Base-by-base conservation (phyloP, 257 asterid species). In the Jaltomata sinuosa region DNA sequence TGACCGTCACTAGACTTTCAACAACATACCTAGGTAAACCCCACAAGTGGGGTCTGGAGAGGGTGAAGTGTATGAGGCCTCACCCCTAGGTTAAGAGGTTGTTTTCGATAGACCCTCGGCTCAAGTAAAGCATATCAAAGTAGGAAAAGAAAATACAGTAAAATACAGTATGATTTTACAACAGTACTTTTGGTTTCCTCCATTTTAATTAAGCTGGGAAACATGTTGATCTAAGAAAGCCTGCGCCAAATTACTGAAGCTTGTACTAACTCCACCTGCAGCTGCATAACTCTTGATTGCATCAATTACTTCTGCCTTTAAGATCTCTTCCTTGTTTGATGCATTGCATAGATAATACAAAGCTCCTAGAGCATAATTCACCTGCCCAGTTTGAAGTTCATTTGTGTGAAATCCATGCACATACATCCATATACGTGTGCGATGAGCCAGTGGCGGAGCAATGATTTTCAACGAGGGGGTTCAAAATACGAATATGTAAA, bases 271-370 rank as follows among this genome's bases (percentile, higher is more conserved):
- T 36, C 87, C 86, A 50, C 92, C 91, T 18, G 95, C 92, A 36
- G 90, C 93, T 83, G 98, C 97, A 86, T 91, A 94, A 85, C 95
- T 88, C 83, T 89, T 87, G 71, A 96, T 87, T 42, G 90, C 94
- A 55, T 93, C 98, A 85, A 93, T 89, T 49, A 94, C 90, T 87
- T 94, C 97, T 8, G 97, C 93, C 89, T 91, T 94, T 90, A 94
- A 85, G 38, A 94, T 92, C 42, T 92, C 97, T 76, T 87, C 88
- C 91, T 91, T 87, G 42, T 88, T 91, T 9, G 91, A 89, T 77
- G 87, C 90, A 86, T 86, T 89, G 88, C 96, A 93, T 10, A 96
- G 92, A 88, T 94, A 94, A 89, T 93, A 92, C 59, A 96, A 85
- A 54, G 98, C 91, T 52, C 94, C 97, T 12, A 96, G 87, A 52